A percentile compares a stretch with the other conserved stretches of the same genome.
These are phyloP conservation scores for Acer yangbiense DNA, from an alignment of 345 rosid species.

Conservation along the genomic window DNA sequence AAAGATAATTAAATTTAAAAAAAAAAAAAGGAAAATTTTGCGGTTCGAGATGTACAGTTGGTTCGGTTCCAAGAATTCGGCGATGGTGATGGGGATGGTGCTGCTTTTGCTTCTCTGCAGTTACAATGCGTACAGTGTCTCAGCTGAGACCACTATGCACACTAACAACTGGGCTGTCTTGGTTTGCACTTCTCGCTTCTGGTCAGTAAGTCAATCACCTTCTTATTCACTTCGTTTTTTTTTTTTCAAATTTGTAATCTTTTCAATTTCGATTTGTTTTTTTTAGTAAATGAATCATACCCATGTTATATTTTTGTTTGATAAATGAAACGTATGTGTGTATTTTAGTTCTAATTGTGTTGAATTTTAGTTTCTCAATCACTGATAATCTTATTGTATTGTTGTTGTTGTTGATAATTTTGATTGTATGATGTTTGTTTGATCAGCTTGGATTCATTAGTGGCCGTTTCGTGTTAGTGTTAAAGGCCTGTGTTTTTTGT, in stretches of 20 bases:
- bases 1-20: background rate
- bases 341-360: background rate
- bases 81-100: constrained; percentile 4
- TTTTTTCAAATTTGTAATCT: background rate
- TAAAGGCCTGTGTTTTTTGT: background rate
- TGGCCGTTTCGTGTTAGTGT: background rate
- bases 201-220: constrained; percentile 41
- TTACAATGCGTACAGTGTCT: constrained; percentile 35
- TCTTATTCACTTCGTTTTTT: background rate
- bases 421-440: background rate
- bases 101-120: constrained; percentile 32
- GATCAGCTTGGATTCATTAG: background rate
- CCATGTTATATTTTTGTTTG: background rate
- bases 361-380: background rate
- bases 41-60: constrained; percentile 20
- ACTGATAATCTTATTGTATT: background rate
- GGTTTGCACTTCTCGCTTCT: constrained; percentile 98
- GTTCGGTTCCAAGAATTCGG: constrained; percentile 2
- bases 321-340: background rate
- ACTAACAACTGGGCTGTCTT: constrained; percentile 99
- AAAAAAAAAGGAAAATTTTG: too few relatives aligned
- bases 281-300: background rate
- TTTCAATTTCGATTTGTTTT: constrained; percentile 1
- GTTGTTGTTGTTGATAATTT: background rate
- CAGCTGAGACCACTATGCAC: constrained; percentile 70